These are phyloP conservation scores for Umbilicus rupestris DNA, from an alignment of 164 flowering plant species.

Conservation along the genomic window DNA sequence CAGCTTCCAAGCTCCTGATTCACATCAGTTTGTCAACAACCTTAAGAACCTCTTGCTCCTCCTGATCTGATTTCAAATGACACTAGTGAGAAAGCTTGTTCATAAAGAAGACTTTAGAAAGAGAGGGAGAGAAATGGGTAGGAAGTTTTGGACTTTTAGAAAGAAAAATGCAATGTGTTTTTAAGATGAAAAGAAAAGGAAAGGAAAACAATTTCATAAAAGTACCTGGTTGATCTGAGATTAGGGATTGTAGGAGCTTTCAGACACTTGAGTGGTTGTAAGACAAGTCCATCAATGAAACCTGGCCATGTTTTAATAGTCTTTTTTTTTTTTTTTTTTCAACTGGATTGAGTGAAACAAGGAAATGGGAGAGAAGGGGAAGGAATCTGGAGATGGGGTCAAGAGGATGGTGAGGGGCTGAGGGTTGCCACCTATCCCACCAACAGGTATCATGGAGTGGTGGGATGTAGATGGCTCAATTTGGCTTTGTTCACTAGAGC, in stretches of 20 bases:
- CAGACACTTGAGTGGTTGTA: neutral
- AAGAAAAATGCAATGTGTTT: neutral
- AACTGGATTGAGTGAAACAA: constrained; percentile 7
- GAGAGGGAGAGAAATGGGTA: constrained; percentile 2
- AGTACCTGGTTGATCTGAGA: neutral
- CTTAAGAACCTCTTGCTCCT: neutral
- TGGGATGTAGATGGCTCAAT: constrained; percentile 16
- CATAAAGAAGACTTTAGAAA: neutral
- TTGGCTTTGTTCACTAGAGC: constrained; percentile 28
- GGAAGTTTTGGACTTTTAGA: constrained; percentile 2
- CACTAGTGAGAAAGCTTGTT: neutral
- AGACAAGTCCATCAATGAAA: neutral
- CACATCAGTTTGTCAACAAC: neutral
- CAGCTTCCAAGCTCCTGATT: constrained; percentile 1
- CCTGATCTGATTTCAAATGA: constrained; percentile 1
- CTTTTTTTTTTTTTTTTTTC: neutral
- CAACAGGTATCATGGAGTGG: constrained; percentile 56
- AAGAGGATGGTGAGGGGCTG: constrained; percentile 22
- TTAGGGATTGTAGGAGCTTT: neutral
- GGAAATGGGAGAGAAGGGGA: constrained; percentile 10
- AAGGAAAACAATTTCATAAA: too few relatives aligned
- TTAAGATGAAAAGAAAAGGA: neutral
- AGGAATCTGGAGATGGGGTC: constrained; percentile 47
- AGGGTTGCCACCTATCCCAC: constrained; percentile 68
- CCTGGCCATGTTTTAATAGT: neutral